Evolutionary conservation across 306 rosid genomes (phyloP).

Genomic region (Pyrus betulifolia): DNA sequence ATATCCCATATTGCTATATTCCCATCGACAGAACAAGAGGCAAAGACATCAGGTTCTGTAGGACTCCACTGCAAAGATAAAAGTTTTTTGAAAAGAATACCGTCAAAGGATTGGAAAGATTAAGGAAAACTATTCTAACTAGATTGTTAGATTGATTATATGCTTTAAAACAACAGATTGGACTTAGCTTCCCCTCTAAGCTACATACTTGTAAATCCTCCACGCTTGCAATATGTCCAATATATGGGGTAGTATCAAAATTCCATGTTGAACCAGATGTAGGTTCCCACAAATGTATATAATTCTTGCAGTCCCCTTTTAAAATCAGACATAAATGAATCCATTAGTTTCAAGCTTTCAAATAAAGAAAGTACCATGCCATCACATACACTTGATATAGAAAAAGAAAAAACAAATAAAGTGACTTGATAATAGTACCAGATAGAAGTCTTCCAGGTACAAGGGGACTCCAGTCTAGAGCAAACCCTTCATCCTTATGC

Average conservation of each 20-base stretch:
- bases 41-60: constrained; percentile 63
- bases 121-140: not conserved
- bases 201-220: constrained; percentile 83
- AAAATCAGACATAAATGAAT: constrained; percentile 6
- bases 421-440: constrained; percentile 32
- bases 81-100: constrained; percentile 4
- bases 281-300: constrained; percentile 86
- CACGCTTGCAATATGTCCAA: constrained; percentile 73
- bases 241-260: constrained; percentile 55
- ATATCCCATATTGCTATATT: constrained; percentile 81
- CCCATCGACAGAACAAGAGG: constrained; percentile 86
- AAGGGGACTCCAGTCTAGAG: constrained; percentile 85
- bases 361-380: not conserved
- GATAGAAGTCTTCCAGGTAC: constrained; percentile 75
- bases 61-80: constrained; percentile 86
- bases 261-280: constrained; percentile 67
- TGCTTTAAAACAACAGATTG: constrained; percentile 8
- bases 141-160: not conserved
- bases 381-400: not conserved
- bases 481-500: constrained; percentile 90
- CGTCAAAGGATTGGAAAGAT: not conserved
- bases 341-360: not conserved
- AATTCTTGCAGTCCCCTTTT: constrained; percentile 77
- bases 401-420: constrained; percentile 1
- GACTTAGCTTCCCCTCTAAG: constrained; percentile 10